A percentile compares a stretch with the other conserved stretches of the same genome.
phyloP scores from a whole-genome alignment of 805 yeast genomes.

The Saccharomycopsis sp. region DNA sequence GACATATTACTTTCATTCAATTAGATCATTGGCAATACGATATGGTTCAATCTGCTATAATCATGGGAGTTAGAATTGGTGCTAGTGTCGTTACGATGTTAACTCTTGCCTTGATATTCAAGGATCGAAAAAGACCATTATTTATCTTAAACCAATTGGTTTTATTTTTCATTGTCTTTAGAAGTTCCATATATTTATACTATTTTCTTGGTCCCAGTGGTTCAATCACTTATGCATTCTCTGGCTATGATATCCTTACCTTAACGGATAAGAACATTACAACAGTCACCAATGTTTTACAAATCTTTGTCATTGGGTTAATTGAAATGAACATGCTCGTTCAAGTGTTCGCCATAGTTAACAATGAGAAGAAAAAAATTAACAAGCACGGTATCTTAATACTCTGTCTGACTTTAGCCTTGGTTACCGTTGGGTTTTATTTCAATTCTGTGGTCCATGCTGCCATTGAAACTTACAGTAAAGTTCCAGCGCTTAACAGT shows the following conservation, averaged over 20 bases:
- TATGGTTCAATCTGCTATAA: constrained; percentile 34
- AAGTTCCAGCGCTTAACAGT: constrained; percentile 23
- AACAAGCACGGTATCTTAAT: background rate
- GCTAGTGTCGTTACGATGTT: constrained; percentile 42
- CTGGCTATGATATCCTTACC: constrained; percentile 34
- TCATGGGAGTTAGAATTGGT: constrained; percentile 56
- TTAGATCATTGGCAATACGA: constrained; percentile 34
- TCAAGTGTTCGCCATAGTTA: constrained; percentile 68
- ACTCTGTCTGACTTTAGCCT: constrained; percentile 34
- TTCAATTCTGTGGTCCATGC: constrained; percentile 44
- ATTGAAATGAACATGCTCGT: constrained; percentile 62
- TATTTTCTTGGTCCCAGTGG: constrained; percentile 48
- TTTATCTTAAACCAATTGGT: constrained; percentile 66
- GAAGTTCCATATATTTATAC: constrained; percentile 52
- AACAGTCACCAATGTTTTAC: constrained; percentile 57
- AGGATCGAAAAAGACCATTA: constrained; percentile 55
- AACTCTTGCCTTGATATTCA: constrained; percentile 39
- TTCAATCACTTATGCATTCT: constrained; percentile 40
- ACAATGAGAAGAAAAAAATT: constrained; percentile 36
- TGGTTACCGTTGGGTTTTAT: constrained; percentile 53
- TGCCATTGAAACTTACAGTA: constrained; percentile 31
- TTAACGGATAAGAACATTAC: constrained; percentile 38
- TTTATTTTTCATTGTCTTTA: constrained; percentile 47
- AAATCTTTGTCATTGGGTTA: constrained; percentile 49
- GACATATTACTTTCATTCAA: constrained; percentile 34